phyloP scores from a whole-genome alignment of 2,329 filamentous ascomycete species.

The Xylariomycetidae sp. region DNA sequence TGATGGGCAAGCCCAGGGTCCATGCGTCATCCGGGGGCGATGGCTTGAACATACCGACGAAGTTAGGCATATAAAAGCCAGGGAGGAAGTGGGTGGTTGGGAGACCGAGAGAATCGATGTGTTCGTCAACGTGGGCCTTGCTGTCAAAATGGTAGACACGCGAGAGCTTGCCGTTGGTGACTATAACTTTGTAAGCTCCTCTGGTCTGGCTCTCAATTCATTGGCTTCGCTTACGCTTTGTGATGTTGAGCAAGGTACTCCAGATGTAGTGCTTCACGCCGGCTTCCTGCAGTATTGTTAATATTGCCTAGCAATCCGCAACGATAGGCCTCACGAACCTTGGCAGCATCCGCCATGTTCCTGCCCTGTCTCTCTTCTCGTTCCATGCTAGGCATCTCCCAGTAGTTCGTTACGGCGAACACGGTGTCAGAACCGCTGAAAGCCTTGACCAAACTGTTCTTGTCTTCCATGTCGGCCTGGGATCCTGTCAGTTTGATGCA shows the following conservation, averaged over 20 bases:
- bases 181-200: conserved; percentile 13
- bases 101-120: conserved; percentile 41
- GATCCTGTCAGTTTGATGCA: conserved; percentile 4
- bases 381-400: conserved; percentile 36
- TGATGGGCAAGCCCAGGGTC: conserved; percentile 27
- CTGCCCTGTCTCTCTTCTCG: conserved; percentile 40
- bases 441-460: conserved; percentile 35
- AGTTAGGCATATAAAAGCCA: conserved; percentile 48
- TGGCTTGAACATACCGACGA: conserved; percentile 21
- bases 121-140: conserved; percentile 50
- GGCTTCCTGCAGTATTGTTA: conserved; percentile 24
- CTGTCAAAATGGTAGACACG: conserved; percentile 48
- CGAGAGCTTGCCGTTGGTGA: conserved; percentile 33
- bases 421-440: conserved; percentile 41
- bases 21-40: conserved; percentile 25
- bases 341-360: conserved; percentile 39
- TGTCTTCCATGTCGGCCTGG: conserved; percentile 44
- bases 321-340: conserved; percentile 21
- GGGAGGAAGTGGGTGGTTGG: conserved; percentile 46
- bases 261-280: conserved; percentile 38
- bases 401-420: conserved; percentile 48
- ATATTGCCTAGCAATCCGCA: not conserved
- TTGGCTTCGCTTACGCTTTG: conserved; percentile 26
- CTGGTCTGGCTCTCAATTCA: not conserved
- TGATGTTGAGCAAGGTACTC: conserved; percentile 36